A percentile compares a stretch with the other conserved stretches of the same genome.
Evolutionary conservation across 2,329 filamentous ascomycete genomes (phyloP).

Genomic region (Macrophomina pseudophaseolina): DNA sequence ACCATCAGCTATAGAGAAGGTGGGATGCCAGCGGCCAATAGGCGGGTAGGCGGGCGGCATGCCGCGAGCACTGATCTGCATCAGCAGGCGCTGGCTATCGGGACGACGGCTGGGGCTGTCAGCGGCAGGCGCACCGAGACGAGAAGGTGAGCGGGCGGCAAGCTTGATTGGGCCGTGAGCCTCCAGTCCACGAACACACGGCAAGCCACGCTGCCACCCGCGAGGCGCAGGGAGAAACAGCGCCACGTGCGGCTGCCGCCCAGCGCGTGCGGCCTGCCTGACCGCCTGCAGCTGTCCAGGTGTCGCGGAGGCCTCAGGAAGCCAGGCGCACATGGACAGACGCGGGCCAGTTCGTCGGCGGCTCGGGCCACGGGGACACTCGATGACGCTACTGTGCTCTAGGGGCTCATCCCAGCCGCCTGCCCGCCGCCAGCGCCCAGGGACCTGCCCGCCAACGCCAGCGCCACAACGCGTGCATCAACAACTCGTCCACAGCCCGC

Average conservation of each 20-base stretch:
- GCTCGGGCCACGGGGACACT: not conserved
- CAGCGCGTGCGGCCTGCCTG: not conserved
- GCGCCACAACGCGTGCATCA: slow-evolving; percentile 16
- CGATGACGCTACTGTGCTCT: not conserved
- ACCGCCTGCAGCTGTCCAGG: not conserved
- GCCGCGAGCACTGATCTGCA: slow-evolving; percentile 9
- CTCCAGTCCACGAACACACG: not conserved
- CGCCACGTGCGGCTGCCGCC: slow-evolving; percentile 4
- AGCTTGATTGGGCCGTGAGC: slow-evolving; percentile 22
- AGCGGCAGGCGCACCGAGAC: slow-evolving; percentile 1
- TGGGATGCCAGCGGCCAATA: not conserved
- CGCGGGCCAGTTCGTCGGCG: no score
- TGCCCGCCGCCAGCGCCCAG: not conserved
- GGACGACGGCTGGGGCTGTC: not conserved
- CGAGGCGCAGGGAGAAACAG: slow-evolving; percentile 5
- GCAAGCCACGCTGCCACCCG: not conserved
- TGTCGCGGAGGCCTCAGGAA: not conserved
- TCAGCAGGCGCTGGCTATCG: slow-evolving; percentile 10
- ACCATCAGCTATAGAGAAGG: slow-evolving; percentile 5
- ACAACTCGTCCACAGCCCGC: not conserved
- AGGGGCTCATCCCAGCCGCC: not conserved
- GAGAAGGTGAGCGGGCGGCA: slow-evolving; percentile 21
- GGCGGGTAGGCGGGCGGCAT: not conserved
- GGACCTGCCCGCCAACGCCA: not conserved
- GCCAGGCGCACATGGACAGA: not conserved